Evolutionary conservation across 257 asterid species (phyloP).

Genomic region (Orobanche coerulescens): DNA sequence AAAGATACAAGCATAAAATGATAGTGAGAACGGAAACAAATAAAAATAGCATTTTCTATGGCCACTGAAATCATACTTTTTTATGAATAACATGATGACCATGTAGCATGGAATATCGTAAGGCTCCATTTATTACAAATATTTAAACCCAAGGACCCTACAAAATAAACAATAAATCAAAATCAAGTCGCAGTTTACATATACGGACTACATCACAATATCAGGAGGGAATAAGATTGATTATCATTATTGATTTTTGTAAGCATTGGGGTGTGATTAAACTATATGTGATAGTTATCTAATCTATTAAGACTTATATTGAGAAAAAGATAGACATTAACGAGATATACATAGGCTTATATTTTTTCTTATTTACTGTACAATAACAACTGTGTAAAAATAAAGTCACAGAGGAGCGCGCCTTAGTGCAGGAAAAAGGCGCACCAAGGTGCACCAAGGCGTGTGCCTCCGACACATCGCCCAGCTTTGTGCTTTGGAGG

Average conservation of each 20-base stretch:
- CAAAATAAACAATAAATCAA: not conserved
- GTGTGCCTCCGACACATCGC: too few relatives aligned
- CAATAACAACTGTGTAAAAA: too few relatives aligned
- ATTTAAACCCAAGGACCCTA: slow-evolving; percentile 1
- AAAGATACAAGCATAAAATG: slow-evolving; percentile 17
- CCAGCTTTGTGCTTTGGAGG: too few relatives aligned
- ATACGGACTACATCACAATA: slow-evolving; percentile 6
- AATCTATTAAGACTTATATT: not conserved
- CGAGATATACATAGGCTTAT: too few relatives aligned
- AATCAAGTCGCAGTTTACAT: not conserved
- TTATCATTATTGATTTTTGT: not conserved
- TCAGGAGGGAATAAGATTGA: not conserved
- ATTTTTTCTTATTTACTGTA: too few relatives aligned
- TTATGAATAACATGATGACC: slow-evolving; percentile 10
- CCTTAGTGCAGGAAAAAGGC: too few relatives aligned
- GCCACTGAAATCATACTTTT: not conserved
- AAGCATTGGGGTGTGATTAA: not conserved
- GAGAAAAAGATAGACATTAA: too few relatives aligned
- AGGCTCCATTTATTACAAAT: not conserved
- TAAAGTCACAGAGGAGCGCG: too few relatives aligned
- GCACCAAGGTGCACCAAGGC: too few relatives aligned
- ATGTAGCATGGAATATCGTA: slow-evolving; percentile 3
- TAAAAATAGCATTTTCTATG: not conserved
- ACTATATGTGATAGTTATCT: not conserved
- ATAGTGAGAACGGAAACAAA: not conserved